Evolutionary conservation across 2,329 filamentous ascomycete genomes (phyloP), one percentile per base, ranked within the genome.

Genomic region (Talaromyces sp.): DNA sequence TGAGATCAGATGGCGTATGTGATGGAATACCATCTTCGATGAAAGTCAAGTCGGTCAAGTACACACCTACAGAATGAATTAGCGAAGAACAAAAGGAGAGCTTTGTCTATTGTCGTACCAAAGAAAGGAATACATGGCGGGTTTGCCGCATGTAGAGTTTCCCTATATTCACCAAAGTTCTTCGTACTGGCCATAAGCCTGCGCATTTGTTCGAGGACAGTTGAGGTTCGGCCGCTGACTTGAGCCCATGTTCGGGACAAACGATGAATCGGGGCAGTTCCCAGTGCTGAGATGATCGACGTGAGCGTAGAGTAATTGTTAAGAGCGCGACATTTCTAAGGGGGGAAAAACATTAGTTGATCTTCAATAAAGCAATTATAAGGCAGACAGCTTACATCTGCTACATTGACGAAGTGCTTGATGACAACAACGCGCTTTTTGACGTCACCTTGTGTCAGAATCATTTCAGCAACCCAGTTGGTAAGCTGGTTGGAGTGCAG

Each of bases 391-490:
- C 75, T 65, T 84, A 96, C 93, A 82, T 99, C 95, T 68, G 95
- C 95, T 67, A 99, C 93, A 43, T 91, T 88, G 67, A 99, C 93
- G 80, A 98, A 99, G 77, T 98, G 95, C 78, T 98, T 98, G 79
- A 99, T 97, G 53, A 99, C 95, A 38, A 96, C 91, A 29, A 98
- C 94, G 71, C 95, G 88, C 78, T 96, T 96, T 83, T 95, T 97
- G 68, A 97, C 91, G 76, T 99, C 95, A 72, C 89, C 87, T 78
- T 99, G 95, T 0, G 91, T 93, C 68, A 99, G 80, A 70, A 99
- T 98, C 95, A 99, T 98, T 78, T 98, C 94, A 34, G 95, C 95
- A 60, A 98, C 95, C 95, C 95, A 99, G 76, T 98, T 99, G 5
- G 95, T 99, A 83, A 99, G 89, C 78, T 98, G 94, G 74, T 99